Base-by-base conservation (phyloP, 2,329 filamentous ascomycete species). In the Onygena corvina region DNA sequence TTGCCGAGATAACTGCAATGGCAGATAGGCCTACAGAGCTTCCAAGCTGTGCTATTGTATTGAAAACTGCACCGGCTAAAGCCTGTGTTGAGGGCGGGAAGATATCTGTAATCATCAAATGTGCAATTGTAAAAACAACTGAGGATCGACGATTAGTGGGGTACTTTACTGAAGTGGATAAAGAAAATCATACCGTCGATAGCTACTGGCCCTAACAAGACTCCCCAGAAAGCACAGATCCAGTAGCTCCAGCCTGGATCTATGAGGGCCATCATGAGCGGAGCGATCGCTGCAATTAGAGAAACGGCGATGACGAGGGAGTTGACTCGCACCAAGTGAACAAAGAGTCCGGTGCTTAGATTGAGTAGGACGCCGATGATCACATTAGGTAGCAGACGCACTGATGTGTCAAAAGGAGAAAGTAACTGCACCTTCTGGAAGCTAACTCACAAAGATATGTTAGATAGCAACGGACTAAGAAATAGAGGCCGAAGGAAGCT, bases 11-110 rank as follows among this genome's bases (percentile, higher is more conserved):
- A 0, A 74, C 69, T 7, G 72, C 71, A 49, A 72, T 71, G 2
- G 75, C 60, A 5, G 74, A 74, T 2, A 79, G 58, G 0, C 75
- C 76, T 1, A 79, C 64, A 0, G 71, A 69, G 14, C 69, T 71
- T 0, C 77, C 77, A 49, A 81, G 73, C 53, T 81, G 76, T 0
- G 70, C 64, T 0, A 74, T 66, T 0, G 76, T 79, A 52, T 78
- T 80, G 60, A 81, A 81, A 0, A 82, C 77, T 0, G 75, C 77
- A 0, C 78, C 79, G 0, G 76, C 77, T 0, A 82, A 63, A 0
- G 74, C 75, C 50, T 81, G 77, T 1, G 70, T 78, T 6, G 76
- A 63, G n/a, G 71, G 65, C 0, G 76, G 73, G 52, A 80, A 81
- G 2, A 67, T 70, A 11, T 76, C 71, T 0, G 71, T 70, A 5